Base-by-base conservation (phyloP, 495 filamentous ascomycete species). In the Podospora anserina region DNA sequence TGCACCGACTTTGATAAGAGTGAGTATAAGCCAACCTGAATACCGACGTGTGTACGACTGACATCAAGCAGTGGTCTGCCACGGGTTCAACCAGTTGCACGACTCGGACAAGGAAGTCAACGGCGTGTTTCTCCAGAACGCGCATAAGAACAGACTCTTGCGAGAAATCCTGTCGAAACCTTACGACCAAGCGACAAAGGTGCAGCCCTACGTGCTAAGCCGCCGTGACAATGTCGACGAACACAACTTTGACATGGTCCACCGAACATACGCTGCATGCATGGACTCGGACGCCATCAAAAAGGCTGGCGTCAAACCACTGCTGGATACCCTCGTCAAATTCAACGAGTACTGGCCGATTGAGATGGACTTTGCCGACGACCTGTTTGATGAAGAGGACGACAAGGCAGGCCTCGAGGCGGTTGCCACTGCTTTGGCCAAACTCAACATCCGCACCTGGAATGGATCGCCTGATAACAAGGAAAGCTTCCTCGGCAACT, bases 1-100 rank as follows among this genome's bases (percentile, higher is more conserved):
- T 93, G 90, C 70, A 86, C 81, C 56, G 72, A 91, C 63, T 92
- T 92, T 67, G 89, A 92, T 65, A 80, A 88, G 72, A 64, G 70
- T 72, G 68, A 67, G 69, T 84, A 2, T 1, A 28, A 4, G 13
- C 19, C 39, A 13, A 49, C 5, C 3, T 49, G 39, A 11, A 49
- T 13, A 13, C 39, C 9, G 39, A 16, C 5, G 9, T 11, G 9
- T 49, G 2, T 16, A 18, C 13, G 6, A 60, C 60, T 63, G 32
- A 63, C 26, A 19, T 0, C n/a, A 6, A 27, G 2, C 26, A 71
- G 69, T 87, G 70, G 87, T 90, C 49, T 93, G 90, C 72, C 88
- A 86, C 63, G 90, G 90, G 19, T 91, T 88, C 85, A 49, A 49
- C 13, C 39, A 49, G 39, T 2, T 11, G 15, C 39, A 49, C 30